Evolutionary conservation across 2,329 filamentous ascomycete genomes (phyloP).

Genomic region (Knufia fluminis): DNA sequence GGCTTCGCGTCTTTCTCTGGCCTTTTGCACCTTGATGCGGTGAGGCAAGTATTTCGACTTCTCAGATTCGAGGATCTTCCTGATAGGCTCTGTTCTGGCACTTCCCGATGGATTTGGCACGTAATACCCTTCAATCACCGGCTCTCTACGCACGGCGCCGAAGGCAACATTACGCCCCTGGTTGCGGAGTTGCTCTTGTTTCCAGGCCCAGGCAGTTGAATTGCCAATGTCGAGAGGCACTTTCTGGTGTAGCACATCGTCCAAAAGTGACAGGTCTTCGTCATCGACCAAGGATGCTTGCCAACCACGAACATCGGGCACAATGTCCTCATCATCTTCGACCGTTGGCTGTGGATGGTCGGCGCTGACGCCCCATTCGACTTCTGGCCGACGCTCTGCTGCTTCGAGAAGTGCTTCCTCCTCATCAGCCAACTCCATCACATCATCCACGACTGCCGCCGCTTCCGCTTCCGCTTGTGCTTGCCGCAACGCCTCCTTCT

Average conservation of each 20-base stretch:
- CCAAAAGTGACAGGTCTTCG: conserved; percentile 51
- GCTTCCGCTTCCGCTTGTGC: conserved; percentile 43
- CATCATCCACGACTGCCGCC: conserved; percentile 28
- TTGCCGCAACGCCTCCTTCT: conserved; percentile 52
- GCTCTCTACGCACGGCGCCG: conserved; percentile 18
- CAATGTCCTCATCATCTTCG: conserved; percentile 53
- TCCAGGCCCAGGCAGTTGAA: conserved; percentile 57
- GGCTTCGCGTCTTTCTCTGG: conserved; percentile 77
- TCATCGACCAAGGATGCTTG: conserved; percentile 60
- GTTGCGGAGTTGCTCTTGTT: conserved; percentile 62
- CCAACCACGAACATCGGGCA: conserved; percentile 63
- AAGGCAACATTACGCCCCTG: conserved; percentile 50
- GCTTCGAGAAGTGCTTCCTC: conserved; percentile 26
- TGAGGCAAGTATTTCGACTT: conserved; percentile 98
- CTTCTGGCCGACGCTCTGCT: conserved; percentile 33
- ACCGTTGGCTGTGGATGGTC: conserved; percentile 54
- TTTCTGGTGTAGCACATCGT: conserved; percentile 41
- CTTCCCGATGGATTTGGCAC: conserved; percentile 77
- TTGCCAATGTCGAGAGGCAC: conserved; percentile 45
- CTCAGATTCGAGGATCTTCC: conserved; percentile 92
- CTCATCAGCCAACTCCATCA: conserved; percentile 25
- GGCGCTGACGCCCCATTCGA: conserved; percentile 53
- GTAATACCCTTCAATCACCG: conserved; percentile 57
- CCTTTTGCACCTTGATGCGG: conserved; percentile 90
- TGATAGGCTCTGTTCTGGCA: conserved; percentile 84